phyloP scores from a whole-genome alignment of 1,284 basidiomycete genomes.

The Singerocomus rubriflavus region DNA sequence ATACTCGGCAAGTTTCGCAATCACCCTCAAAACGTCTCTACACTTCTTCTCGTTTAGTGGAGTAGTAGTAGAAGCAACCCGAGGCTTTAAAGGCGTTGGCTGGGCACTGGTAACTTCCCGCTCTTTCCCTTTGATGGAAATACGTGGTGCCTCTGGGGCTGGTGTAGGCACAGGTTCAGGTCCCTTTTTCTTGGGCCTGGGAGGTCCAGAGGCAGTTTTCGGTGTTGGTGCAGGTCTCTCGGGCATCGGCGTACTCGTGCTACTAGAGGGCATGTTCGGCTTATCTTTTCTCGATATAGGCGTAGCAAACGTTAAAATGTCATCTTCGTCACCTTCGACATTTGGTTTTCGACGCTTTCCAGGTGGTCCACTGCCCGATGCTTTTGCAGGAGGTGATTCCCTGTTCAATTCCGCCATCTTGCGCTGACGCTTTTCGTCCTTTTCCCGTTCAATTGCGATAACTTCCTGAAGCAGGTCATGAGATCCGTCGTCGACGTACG shows the following conservation, averaged over 20 bases:
- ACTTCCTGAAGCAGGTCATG: slow-evolving; percentile 78
- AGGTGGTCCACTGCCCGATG: slow-evolving; percentile 35
- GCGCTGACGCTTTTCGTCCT: slow-evolving; percentile 46
- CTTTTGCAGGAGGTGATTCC: slow-evolving; percentile 33
- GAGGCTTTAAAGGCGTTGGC: slow-evolving; percentile 41
- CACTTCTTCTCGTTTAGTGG: slow-evolving; percentile 80
- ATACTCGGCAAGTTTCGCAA: slow-evolving; percentile 70
- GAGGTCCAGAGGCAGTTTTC: slow-evolving; percentile 25
- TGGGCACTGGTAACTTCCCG: slow-evolving; percentile 41
- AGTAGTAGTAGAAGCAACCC: slow-evolving; percentile 42
- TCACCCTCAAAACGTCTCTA: slow-evolving; percentile 62
- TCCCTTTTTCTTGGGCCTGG: slow-evolving; percentile 43
- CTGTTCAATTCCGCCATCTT: slow-evolving; percentile 28
- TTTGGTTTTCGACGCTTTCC: slow-evolving; percentile 58
- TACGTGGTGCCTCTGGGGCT: slow-evolving; percentile 33
- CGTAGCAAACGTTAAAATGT: slow-evolving; percentile 56
- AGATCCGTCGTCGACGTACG: slow-evolving; percentile 71
- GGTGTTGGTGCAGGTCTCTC: slow-evolving; percentile 28
- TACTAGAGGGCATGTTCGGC: slow-evolving; percentile 26
- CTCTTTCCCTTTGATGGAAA: slow-evolving; percentile 65
- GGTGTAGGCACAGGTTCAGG: slow-evolving; percentile 33
- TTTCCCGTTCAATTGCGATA: slow-evolving; percentile 72
- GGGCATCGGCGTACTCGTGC: slow-evolving; percentile 22
- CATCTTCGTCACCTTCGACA: slow-evolving; percentile 49
- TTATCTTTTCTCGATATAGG: slow-evolving; percentile 62